Base-by-base conservation (phyloP, 1,139 yeast genomes). In the Pichia sp. region DNA sequence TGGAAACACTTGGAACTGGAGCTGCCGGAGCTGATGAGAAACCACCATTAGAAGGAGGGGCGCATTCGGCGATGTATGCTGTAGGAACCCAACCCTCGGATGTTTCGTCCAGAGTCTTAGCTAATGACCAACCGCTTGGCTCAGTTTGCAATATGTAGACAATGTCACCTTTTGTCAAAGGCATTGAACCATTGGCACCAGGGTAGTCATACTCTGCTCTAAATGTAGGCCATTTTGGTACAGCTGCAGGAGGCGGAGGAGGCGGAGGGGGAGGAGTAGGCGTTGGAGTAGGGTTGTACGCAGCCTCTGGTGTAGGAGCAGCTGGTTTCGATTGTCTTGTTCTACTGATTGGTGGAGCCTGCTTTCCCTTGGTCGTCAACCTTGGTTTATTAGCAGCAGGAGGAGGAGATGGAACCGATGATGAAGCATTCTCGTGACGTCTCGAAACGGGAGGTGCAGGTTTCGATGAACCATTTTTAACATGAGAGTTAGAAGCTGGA, bases 61-160 rank as follows among this genome's bases (percentile, higher is more conserved):
- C 77, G 66, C 79, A 79, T 62, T 85, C 87, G 51, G 81, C 83
- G 63, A 93, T 81, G 66, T 91, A 95, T 21, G 95, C 87, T 31
- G 95, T 85, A 12, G 99, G 99, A 10, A 95, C 93, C 99, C 99
- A 95, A 3, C 99, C 99, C 68, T 91, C 96, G 52, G 74, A 79
- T 1, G 84, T 66, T 46, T 87, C 93, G 62, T 87, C 91, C 56
- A 85, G 69, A 21, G 82, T 75, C 66, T 86, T 87, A 5, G 90
- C 97, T 56, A 93, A 74, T 59, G 96, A 91, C 98, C 98, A 91
- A 3, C 96, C 98, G 62, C 88, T 88, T 36, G 81, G 79, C 57
- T 83, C 87, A 57, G 83, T 79, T 62, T 77, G 82, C 7, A 85
- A 74, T 45, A 91, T 81, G 56, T 83, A 81, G 41, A 91, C 83